A percentile compares a stretch with the other conserved stretches of the same genome.
These are phyloP conservation scores for Pythium apleroticum DNA, from an alignment of 352 stramenopile species.

Conservation along the genomic window DNA sequence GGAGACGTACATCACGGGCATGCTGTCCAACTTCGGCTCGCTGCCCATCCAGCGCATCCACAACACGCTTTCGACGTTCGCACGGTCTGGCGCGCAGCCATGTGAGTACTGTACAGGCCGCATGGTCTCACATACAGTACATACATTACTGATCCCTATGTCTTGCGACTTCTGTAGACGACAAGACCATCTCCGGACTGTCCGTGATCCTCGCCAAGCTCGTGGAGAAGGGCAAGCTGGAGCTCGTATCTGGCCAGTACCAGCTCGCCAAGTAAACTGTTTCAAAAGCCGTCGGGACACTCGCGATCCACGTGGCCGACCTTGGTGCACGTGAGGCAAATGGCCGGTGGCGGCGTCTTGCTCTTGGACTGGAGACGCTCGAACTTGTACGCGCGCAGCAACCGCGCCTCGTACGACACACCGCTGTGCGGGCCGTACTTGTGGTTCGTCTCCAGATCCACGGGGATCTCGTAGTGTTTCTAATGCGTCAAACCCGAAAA, in stretches of 20 bases:
- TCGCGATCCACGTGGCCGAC: slow-evolving; percentile 48
- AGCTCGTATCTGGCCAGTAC: slow-evolving; percentile 66
- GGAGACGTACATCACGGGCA: slow-evolving; percentile 94
- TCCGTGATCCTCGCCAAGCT: slow-evolving; percentile 67
- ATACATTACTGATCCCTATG: neutral
- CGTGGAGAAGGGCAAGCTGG: slow-evolving; percentile 69
- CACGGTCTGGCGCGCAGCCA: slow-evolving; percentile 63
- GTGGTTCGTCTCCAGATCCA: slow-evolving; percentile 47
- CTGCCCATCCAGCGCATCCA: slow-evolving; percentile 93
- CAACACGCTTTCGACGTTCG: slow-evolving; percentile 92
- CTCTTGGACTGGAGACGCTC: slow-evolving; percentile 35
- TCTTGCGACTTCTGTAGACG: slow-evolving; percentile 39
- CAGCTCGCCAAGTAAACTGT: slow-evolving; percentile 42
- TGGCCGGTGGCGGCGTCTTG: slow-evolving; percentile 28
- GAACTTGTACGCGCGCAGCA: slow-evolving; percentile 61
- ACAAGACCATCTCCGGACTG: slow-evolving; percentile 81
- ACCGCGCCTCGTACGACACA: slow-evolving; percentile 52
- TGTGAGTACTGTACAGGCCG: slow-evolving; percentile 51
- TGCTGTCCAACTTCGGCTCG: slow-evolving; percentile 94
- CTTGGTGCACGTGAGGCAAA: slow-evolving; percentile 55
- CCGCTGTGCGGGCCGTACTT: slow-evolving; percentile 68
- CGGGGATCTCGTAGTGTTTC: slow-evolving; percentile 46
- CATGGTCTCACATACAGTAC: neutral
- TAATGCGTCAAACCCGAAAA: slow-evolving; percentile 19
- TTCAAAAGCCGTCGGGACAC: slow-evolving; percentile 62